Evolutionary conservation across 1,284 basidiomycete genomes (phyloP), one percentile per base, ranked within the genome.

Genomic region (Ceraceosorus guamensis): DNA sequence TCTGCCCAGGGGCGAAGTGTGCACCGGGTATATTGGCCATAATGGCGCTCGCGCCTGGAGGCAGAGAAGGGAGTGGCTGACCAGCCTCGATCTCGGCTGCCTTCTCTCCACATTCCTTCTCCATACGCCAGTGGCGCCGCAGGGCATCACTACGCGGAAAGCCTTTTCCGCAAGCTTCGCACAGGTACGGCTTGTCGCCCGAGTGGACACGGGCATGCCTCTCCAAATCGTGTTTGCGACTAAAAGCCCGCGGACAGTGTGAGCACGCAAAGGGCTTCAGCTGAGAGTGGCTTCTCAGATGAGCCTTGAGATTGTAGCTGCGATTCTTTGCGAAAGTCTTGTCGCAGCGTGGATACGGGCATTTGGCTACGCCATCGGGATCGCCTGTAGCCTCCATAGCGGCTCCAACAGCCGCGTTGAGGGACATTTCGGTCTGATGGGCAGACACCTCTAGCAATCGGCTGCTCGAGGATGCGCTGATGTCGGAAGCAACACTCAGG

Each of bases 101-200:
- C 41, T 67, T 68, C 18, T 67, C 64, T 10, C 68, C 68, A 16
- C 68, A 70, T 50, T 70, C 68, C 55, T 70, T 70, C 51, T 71
- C 68, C 14, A 71, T 68, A 41, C 66, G 60, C 70, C 73, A 75
- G 46, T 76, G 73, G 30, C 73, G 59, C 13, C 73, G 63, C 30
- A 76, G 49, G 18, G 73, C 73, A 52, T 76, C 73, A 48, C 67
- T 71, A 13, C 73, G 57, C 1, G 73, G 73, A 53, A 76, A 76
- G 6, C 70, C 73, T 48, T 71, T 71, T 14, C 67, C 61, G 60
- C 73, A 76, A 41, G 65, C 66, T 33, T 70, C 62, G 57, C 73
- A 76, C 1, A 75, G 59, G 52, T 76, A 76, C 14, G 73, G 73
- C 55, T 71, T 71, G 56, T 76, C 73, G 41, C 73, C 73, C 14